phyloP scores from a whole-genome alignment of 306 rosid species.

The Vicia villosa region DNA sequence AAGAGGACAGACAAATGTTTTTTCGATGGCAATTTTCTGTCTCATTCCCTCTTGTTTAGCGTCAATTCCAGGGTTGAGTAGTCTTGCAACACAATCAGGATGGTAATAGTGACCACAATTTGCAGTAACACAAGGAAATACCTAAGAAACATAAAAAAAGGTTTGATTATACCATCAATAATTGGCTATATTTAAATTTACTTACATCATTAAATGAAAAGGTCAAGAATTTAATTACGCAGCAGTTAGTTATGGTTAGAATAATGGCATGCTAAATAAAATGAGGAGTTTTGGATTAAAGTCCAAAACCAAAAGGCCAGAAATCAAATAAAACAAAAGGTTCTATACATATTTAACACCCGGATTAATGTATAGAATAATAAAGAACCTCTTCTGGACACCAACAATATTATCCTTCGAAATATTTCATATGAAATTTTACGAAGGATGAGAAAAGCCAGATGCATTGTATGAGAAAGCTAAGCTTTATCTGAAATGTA shows the following conservation, averaged over 20 bases:
- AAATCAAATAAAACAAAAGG: not conserved
- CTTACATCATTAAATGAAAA: not conserved
- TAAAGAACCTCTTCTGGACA: not conserved
- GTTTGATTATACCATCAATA: not conserved
- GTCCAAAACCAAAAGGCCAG: not conserved
- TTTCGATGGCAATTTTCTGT: conserved; percentile 46
- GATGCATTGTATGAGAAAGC: not conserved
- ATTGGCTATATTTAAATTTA: conserved; percentile 1
- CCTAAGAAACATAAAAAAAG: conserved; percentile 44
- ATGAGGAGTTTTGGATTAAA: not conserved
- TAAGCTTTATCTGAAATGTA: conserved; percentile 34
- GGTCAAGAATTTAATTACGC: not conserved
- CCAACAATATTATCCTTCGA: conserved; percentile 19
- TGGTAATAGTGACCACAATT: conserved; percentile 69
- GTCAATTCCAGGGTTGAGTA: conserved; percentile 40
- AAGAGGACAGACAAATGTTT: conserved; percentile 65
- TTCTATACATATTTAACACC: conserved; percentile 7
- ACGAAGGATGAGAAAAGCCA: conserved; percentile 5
- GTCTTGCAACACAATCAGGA: conserved; percentile 59
- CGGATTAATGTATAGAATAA: not conserved
- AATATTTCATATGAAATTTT: conserved; percentile 9
- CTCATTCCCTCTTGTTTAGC: conserved; percentile 38
- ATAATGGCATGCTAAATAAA: not conserved
- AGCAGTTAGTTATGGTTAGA: not conserved
- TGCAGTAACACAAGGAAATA: conserved; percentile 56